These are phyloP conservation scores for Beta macrorhiza DNA, from an alignment of 179 eudicot species.

Conservation along the genomic window DNA sequence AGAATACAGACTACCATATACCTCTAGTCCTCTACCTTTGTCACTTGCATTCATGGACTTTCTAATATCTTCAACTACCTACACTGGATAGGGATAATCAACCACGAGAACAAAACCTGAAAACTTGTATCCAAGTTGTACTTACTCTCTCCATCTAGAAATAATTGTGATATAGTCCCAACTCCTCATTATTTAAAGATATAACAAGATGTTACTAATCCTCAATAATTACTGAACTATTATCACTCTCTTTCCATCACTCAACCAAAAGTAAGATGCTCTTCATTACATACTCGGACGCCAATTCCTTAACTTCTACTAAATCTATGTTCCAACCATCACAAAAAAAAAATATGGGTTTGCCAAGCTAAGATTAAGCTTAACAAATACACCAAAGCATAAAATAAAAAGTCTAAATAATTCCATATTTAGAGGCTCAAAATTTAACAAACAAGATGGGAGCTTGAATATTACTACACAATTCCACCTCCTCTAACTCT, in stretches of 20 bases:
- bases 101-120: background rate
- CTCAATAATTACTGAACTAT: too few species aligned
- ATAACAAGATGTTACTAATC: background rate
- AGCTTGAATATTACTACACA: background rate
- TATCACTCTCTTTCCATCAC: too few species aligned
- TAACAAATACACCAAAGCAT: background rate
- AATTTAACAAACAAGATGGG: background rate
- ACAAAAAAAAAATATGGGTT: background rate
- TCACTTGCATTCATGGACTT: background rate
- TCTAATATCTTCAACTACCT: background rate
- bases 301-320: background rate
- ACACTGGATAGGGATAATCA: background rate
- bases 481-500: background rate
- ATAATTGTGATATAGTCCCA: background rate
- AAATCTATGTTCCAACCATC: conserved; percentile 1
- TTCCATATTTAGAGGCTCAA: background rate
- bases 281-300: background rate
- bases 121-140: background rate
- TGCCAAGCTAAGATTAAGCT: background rate
- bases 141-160: background rate
- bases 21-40: background rate
- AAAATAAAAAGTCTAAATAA: background rate
- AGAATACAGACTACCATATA: background rate
- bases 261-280: background rate
- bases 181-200: background rate